Percentiles rank a stretch among this genome's conserved stretches.
Evolutionary conservation across 2,329 filamentous ascomycete genomes (phyloP).

Genomic region (Parastagonospora avenae): DNA sequence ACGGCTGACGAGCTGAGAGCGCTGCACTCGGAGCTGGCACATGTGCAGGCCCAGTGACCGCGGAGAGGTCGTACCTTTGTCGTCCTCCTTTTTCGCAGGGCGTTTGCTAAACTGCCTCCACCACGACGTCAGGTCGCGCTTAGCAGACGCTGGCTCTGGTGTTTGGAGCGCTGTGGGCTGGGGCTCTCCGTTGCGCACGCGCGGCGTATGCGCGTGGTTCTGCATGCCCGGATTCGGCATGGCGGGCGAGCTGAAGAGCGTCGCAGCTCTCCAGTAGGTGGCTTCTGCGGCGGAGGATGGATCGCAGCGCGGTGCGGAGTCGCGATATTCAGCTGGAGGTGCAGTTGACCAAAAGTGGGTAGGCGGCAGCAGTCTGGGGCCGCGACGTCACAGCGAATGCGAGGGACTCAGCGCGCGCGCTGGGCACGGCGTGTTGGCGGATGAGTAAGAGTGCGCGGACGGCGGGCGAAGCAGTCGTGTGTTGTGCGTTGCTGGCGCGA

Average conservation of each 20-base stretch:
- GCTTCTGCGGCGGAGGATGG: conserved; percentile 18
- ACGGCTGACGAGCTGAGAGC: conserved; percentile 5
- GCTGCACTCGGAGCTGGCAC: conserved; percentile 2
- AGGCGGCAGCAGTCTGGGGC: conserved; percentile 33
- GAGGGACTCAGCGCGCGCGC: conserved; percentile 4
- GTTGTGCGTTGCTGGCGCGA: conserved; percentile 14
- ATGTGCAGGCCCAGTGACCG: neutral
- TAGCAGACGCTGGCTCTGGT: conserved; percentile 74
- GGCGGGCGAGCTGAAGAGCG: conserved; percentile 29
- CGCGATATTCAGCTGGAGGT: conserved; percentile 22
- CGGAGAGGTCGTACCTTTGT: conserved; percentile 58
- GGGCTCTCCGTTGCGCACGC: conserved; percentile 51
- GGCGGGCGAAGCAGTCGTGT: conserved; percentile 3
- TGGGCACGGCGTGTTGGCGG: conserved; percentile 10
- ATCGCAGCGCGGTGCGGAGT: conserved; percentile 25
- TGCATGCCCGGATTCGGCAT: conserved; percentile 48
- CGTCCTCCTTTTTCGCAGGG: conserved; percentile 64
- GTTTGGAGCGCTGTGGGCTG: conserved; percentile 52
- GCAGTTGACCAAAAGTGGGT: conserved; percentile 26
- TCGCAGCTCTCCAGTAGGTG: conserved; percentile 28
- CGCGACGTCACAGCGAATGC: conserved; percentile 20
- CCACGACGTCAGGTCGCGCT: conserved; percentile 90
- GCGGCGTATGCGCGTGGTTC: conserved; percentile 46
- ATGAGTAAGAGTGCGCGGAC: conserved; percentile 14
- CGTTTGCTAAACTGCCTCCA: conserved; percentile 89